Conservation (phyloP, 805 yeast species). For the Wickerhamiella spandovensis region DNA sequence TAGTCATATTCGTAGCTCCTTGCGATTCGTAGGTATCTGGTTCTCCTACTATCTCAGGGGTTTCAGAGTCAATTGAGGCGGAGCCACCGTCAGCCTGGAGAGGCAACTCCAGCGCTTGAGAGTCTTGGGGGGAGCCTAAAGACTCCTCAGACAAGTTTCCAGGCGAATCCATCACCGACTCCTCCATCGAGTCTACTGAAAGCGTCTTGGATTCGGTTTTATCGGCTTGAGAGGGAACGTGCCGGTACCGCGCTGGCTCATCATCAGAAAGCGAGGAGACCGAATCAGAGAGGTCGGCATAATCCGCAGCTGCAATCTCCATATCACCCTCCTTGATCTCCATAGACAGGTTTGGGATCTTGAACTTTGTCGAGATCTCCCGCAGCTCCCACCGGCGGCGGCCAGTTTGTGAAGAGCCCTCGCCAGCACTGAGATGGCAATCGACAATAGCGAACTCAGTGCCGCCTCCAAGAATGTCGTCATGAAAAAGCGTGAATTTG, state of each 20-base stretch:
- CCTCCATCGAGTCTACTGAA: too few relatives aligned
- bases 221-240: too few relatives aligned
- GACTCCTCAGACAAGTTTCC: too few relatives aligned
- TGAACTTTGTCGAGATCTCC: constrained; percentile 26
- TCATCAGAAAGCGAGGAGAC: not conserved
- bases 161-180: too few relatives aligned
- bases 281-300: not conserved
- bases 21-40: not conserved
- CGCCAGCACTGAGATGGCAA: constrained; percentile 39
- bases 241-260: constrained; percentile 21
- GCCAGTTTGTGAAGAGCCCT: constrained; percentile 24
- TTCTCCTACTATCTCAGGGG: too few relatives aligned
- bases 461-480: constrained; percentile 19
- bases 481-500: constrained; percentile 25
- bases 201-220: too few relatives aligned
- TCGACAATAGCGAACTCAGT: constrained; percentile 30
- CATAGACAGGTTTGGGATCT: constrained; percentile 16
- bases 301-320: constrained; percentile 11
- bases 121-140: too few relatives aligned
- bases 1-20: constrained; percentile 9
- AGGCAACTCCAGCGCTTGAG: too few relatives aligned
- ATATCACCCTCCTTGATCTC: constrained; percentile 11
- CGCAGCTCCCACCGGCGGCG: constrained; percentile 34
- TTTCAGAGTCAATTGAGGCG: too few relatives aligned
- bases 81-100: too few relatives aligned